Percentiles rank a stretch among this genome's conserved stretches.
These are phyloP conservation scores for Kappamyces sp. DNA, from an alignment of 192 early-diverging fungal genomes.

Conservation along the genomic window DNA sequence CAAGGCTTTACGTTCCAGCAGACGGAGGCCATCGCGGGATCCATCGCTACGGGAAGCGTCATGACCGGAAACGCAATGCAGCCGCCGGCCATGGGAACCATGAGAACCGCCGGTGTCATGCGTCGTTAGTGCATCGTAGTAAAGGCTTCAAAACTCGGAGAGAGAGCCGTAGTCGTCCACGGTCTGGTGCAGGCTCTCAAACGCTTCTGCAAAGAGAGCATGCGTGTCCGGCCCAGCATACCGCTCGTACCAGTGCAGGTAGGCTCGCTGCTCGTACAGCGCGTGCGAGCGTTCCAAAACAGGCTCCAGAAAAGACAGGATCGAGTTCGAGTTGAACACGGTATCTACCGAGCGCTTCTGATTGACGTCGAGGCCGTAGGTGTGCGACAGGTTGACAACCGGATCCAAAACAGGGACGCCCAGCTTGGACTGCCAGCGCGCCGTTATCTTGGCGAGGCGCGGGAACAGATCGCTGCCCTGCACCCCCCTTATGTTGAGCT, in stretches of 20 bases:
- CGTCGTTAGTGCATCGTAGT: neutral
- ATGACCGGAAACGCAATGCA: neutral
- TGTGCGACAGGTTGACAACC: too few relatives aligned
- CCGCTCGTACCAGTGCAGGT: conserved; percentile 37
- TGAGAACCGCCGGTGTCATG: neutral
- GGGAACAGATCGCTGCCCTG: too few relatives aligned
- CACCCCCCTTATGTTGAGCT: too few relatives aligned
- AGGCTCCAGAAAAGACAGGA: conserved; percentile 1
- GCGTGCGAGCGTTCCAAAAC: conserved; percentile 14
- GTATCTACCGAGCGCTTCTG: conserved; percentile 20
- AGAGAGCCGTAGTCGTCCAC: conserved; percentile 7
- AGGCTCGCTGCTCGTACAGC: conserved; percentile 28
- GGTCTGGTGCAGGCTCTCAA: conserved; percentile 14
- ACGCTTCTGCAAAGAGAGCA: conserved; percentile 19
- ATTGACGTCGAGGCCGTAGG: too few relatives aligned
- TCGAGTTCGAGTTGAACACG: conserved; percentile 22
- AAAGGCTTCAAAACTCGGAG: too few relatives aligned
- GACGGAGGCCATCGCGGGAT: conserved; percentile 9
- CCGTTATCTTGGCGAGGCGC: too few relatives aligned
- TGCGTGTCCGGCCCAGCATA: conserved; percentile 20
- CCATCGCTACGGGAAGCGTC: neutral
- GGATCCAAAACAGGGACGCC: too few relatives aligned
- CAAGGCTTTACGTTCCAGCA: conserved; percentile 78
- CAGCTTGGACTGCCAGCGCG: too few relatives aligned
- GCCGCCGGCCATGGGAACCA: neutral